phyloP scores from a whole-genome alignment of 129 eudicot genomes.

The Ambrosia trifida region DNA sequence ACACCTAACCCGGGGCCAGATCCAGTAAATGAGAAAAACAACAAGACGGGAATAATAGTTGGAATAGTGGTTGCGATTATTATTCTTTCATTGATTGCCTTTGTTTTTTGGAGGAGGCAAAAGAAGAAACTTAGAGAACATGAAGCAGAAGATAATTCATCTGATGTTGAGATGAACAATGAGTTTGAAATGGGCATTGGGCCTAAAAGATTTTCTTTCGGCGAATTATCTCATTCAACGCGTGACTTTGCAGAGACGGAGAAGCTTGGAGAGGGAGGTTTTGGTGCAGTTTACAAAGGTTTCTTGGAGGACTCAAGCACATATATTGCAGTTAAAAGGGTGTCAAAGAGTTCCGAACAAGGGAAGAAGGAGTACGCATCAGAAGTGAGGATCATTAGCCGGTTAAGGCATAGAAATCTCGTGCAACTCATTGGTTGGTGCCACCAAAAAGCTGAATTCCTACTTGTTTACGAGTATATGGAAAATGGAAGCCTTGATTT shows the following conservation, averaged over 20 bases:
- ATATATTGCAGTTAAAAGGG: background rate
- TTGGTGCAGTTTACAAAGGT: conserved; percentile 19
- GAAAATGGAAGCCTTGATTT: background rate
- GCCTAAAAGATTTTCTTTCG: background rate
- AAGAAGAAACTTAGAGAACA: background rate
- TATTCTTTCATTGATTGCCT: background rate
- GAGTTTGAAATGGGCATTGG: background rate
- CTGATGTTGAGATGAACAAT: background rate
- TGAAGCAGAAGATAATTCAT: too few species aligned
- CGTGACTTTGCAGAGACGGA: conserved; percentile 22
- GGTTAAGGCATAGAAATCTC: background rate
- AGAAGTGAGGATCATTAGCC: conserved; percentile 7
- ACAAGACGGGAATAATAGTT: background rate
- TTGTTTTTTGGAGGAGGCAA: background rate
- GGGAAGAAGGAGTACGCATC: background rate
- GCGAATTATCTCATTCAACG: conserved; percentile 26
- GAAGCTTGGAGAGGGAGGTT: conserved; percentile 44
- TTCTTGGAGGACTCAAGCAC: background rate
- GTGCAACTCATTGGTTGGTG: conserved; percentile 2
- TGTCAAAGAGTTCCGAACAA: background rate
- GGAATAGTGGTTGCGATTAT: conserved; percentile 8
- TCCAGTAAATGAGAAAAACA: too few species aligned
- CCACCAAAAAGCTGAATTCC: background rate
- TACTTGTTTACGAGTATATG: conserved; percentile 8
- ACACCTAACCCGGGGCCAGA: too few species aligned